phyloP scores from a whole-genome alignment of 2,329 filamentous ascomycete genomes.

The Trichothecium roseum region DNA sequence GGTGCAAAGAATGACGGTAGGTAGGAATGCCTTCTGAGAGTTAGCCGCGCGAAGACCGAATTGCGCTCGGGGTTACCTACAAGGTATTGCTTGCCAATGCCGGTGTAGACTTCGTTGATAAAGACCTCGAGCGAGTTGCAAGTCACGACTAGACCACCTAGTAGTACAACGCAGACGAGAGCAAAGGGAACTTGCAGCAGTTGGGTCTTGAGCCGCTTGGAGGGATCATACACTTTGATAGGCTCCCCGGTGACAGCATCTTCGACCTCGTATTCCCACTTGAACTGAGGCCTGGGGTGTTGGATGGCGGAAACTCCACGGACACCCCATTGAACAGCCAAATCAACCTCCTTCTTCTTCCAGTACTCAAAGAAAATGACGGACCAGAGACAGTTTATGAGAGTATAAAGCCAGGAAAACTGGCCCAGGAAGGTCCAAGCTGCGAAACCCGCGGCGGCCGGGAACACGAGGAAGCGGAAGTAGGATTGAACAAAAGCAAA shows the following conservation, averaged over 20 bases:
- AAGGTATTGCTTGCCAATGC: constrained; percentile 75
- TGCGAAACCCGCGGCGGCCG: constrained; percentile 64
- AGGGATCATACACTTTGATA: constrained; percentile 63
- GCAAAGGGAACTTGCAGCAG: constrained; percentile 79
- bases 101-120: constrained; percentile 86
- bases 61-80: constrained; percentile 35
- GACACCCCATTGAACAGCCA: constrained; percentile 82
- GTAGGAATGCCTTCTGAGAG: constrained; percentile 62
- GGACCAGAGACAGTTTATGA: constrained; percentile 75
- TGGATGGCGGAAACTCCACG: constrained; percentile 76
- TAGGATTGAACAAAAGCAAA: constrained; percentile 92
- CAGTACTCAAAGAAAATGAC: constrained; percentile 89
- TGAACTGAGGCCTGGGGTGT: constrained; percentile 64
- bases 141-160: constrained; percentile 73
- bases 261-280: constrained; percentile 63
- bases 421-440: constrained; percentile 76
- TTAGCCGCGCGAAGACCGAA: constrained; percentile 4
- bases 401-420: constrained; percentile 73
- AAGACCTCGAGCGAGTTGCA: constrained; percentile 94
- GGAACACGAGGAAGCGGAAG: constrained; percentile 75
- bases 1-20: constrained; percentile 76
- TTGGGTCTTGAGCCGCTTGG: constrained; percentile 67
- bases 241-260: constrained; percentile 78
- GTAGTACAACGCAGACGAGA: constrained; percentile 55
- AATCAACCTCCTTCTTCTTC: constrained; percentile 85